Base-by-base conservation (phyloP, 805 yeast genomes). In the Candida lessepsii region DNA sequence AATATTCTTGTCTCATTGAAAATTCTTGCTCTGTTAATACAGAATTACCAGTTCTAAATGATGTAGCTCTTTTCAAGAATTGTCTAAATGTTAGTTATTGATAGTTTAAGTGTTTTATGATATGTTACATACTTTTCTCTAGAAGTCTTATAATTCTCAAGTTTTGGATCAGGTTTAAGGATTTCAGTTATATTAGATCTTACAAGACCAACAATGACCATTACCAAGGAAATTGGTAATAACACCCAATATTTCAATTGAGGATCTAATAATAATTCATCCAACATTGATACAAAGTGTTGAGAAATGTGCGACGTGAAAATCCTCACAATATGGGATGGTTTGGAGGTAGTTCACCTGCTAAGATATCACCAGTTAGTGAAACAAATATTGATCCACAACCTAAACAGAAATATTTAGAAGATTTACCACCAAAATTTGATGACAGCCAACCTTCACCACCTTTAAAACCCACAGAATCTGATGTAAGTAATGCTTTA, bases 221-320 rank as follows among this genome's bases (percentile, higher is more conserved):
- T 89, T 15, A 89, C 95, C 15, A 84, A 57, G 5, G 96, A 80
- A 31, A 93, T 90, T 17, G 99, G 99, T 25, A 88, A 60, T 13
- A 93, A 68, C 21, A 89, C 98, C 97, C 98, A 91, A 52, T 80
- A 76, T 57, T 85, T 83, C 46, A 93, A 70, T 39, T 78, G 75
- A 4, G 96, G 95, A 56, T 91, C 98, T 33, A 91, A 66, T 11
- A 81, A 39, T 26, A 66, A 56, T 34, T 66, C 71, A 24, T 53
- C 53, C 11, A 38, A n/a, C 29, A 34, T n/a, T 15, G 29, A 19
- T 10, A 5, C n/a, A 17, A n/a, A 19, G 24, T 30, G 23, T 3
- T 23, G 11, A 3, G 13, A 5, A 8, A n/a, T 7, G 20, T n/a
- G 11, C 34, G 16, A 16, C n/a, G 26, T 17, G 10, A 11, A 19